Evolutionary conservation across 2,329 filamentous ascomycete species (phyloP), one percentile per base, ranked within the genome.

Genomic region (Elsinoe australis): DNA sequence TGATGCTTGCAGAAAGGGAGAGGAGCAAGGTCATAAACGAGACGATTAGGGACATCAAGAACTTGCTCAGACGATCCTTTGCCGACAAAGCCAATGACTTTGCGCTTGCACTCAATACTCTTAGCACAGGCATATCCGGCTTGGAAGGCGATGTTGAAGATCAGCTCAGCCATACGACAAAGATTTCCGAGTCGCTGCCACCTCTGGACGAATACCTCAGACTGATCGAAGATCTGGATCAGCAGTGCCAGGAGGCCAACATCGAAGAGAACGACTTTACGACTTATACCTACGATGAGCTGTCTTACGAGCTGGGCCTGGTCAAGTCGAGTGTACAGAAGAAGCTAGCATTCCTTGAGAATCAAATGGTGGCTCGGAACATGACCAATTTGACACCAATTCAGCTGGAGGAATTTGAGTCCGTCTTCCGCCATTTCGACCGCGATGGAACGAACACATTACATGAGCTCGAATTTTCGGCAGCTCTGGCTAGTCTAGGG

Each of bases 231-330:
- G 80, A 79, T 8, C 77, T 96, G 39, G 89, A 95, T 61, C 79
- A 80, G 54, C 87, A 95, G 67, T 98, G 92, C 64, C 78, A 83
- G 52, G 90, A 96, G 70, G 92, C 92, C 53, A 96, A 98, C 64
- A 95, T 98, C 54, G 92, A 98, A 67, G 92, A 98, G 61, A 98
- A 98, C 66, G 92, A 98, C 70, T 96, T 92, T 66, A 98, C 92
- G n/a, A 96, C 90, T 6, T 96, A 96, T 68, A 95, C 90, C 7
- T 92, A 96, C 64, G 92, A 98, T 62, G 92, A 98, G 67, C 76
- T 98, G 33, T 81, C 82, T 52, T 98, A 98, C 68, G 92, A 98
- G 68, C 76, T 96, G 51, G 82, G 87, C 12, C 76, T 98, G 22
- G 92, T 96, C 50, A 89, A 88, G 63, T 83, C 85, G 22, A 92